phyloP scores from a whole-genome alignment of 352 stramenopile genomes.

The Pythium phragmitis region DNA sequence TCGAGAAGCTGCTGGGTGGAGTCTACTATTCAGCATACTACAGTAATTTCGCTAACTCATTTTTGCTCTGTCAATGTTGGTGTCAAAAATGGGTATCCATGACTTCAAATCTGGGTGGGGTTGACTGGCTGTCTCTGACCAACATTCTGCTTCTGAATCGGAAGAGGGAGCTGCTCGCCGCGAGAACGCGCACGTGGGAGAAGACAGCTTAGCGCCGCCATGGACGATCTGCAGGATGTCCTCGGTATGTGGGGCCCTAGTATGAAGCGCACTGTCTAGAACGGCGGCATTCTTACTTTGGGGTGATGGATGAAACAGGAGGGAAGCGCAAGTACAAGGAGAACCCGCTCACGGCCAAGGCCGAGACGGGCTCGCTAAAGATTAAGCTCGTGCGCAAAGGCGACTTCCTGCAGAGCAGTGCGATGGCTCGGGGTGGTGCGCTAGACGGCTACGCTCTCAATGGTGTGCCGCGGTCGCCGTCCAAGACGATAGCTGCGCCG shows the following conservation, averaged over 20 bases:
- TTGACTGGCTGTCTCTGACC: slow-evolving; percentile 12
- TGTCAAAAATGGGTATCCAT: background rate
- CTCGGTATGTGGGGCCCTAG: slow-evolving; percentile 8
- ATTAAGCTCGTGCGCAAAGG: slow-evolving; percentile 81
- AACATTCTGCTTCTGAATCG: slow-evolving; percentile 27
- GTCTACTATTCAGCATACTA: background rate
- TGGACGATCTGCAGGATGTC: slow-evolving; percentile 25
- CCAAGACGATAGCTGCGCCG: background rate
- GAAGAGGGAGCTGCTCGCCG: background rate
- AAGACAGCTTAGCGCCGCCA: background rate
- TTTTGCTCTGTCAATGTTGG: too few species aligned
- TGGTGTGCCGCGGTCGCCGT: slow-evolving; percentile 8
- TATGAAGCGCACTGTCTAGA: slow-evolving; percentile 3
- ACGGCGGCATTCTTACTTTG: slow-evolving; percentile 9
- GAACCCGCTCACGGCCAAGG: slow-evolving; percentile 72
- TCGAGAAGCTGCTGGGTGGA: background rate
- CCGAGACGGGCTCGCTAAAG: slow-evolving; percentile 68
- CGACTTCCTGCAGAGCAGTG: slow-evolving; percentile 3
- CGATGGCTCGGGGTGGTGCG: background rate
- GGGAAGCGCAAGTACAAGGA: slow-evolving; percentile 77
- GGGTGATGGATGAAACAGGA: slow-evolving; percentile 23
- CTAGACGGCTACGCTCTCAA: slow-evolving; percentile 6
- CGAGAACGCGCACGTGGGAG: background rate
- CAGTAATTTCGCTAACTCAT: background rate
- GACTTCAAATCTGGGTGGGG: background rate